Base-by-base conservation (phyloP, 1,284 basidiomycete species). In the Peniophora sp. region DNA sequence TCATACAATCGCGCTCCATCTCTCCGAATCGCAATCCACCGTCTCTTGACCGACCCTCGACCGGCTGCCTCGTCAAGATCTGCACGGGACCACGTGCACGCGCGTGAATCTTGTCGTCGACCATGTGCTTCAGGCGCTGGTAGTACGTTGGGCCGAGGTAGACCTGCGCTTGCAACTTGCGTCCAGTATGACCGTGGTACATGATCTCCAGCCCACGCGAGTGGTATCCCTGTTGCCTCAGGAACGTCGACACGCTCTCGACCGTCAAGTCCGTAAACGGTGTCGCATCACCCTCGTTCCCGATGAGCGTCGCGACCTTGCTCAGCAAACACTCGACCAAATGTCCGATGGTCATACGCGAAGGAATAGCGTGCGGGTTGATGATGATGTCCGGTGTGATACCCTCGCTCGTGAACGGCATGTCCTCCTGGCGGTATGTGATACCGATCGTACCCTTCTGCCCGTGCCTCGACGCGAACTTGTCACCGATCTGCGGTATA, bases 1-100 rank as follows among this genome's bases (percentile, higher is more conserved):
- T 97, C 97, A 99, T 99, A 70, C 96, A 99, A 82, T 98, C 95
- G 68, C 92, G 90, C 68, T 99, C 96, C 97, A 99, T 99, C 79
- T 99, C 97, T 77, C 96, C 97, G 79, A 99, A 99, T 62, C 97
- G 93, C 58, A 99, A 72, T 68, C 97, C 97, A 78, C 97, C 97
- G 64, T 98, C 97, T 69, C 97, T 84, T 79, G 88, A 92, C 70
- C 97, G 83, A 83, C 97, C 97, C 67, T 99, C 97, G n/a, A 99
- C 97, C 3, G 96, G 97, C 67, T 99, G 97, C 47, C 97, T 78
- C 18, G 96, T 99, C 61, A 99, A 70, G 62, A 99, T 99, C 69
- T 99, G 97, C 9, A 99, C 91, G 3, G 97, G 97, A 15, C 97
- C 97, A 66, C 97, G 75, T 14, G 97, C 97, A 58, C 96, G 85